Base-by-base conservation (phyloP, 2,329 filamentous ascomycete genomes). In the Trichocomaceae sp. region DNA sequence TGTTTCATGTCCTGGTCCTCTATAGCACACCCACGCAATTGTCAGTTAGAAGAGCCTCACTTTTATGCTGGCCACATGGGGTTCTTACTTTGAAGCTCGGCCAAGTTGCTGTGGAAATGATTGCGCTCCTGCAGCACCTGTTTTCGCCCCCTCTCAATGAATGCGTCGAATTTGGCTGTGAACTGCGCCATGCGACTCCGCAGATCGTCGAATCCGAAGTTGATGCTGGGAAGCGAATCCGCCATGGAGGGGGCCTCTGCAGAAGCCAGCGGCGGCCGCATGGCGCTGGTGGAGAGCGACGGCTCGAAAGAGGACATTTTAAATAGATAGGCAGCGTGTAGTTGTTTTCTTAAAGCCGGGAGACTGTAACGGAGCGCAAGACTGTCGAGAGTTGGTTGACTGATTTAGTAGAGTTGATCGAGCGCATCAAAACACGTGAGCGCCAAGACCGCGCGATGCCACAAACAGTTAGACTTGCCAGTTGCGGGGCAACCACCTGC, bases 141-240 rank as follows among this genome's bases (percentile, higher is more conserved):
- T 72, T 95, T 95, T 49, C 92, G 82, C 0, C 91, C 90, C 60
- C 88, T 85, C 66, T 96, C 92, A 60, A 99, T 96, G 64, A 96
- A 97, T 0, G 85, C 84, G 68, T 99, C 93, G 64, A 99, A 99
- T 63, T 84, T 87, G 8, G 83, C 81, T 0, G 88, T 96, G 70
- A 99, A 99, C 60, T 88, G 89, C 52, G 86, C 82, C 93, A 99
- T 97, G 73, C 90, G 88, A 66, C 92, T 90, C 73, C 92, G 91
- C 67, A 99, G 75, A 63, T 96, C 90, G 64, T 97, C 91, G 71
- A 97, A 97, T 56, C 90, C 90, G 71, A 99, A 97, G 72, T 96
- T 90, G 71, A 95, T 88, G 69, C 81, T 88, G 35, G 93, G 93
- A 8, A 99, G 83, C 47, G 79, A 79, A 66, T 84, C 82, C 31